Evolutionary conservation across 805 yeast genomes (phyloP), one percentile per base, ranked within the genome.

Genomic region (Yamadazyma insecticola): DNA sequence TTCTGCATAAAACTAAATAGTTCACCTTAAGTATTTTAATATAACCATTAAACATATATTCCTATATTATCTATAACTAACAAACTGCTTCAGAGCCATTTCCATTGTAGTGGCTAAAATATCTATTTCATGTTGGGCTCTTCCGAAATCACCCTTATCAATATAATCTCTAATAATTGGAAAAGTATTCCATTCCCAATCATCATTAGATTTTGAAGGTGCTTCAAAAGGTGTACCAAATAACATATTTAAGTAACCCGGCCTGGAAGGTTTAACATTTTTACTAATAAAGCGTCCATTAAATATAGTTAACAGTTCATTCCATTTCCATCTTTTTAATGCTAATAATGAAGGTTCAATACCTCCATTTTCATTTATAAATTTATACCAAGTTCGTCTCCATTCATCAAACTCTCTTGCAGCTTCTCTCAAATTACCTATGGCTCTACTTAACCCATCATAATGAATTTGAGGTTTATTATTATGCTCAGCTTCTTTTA

Each of bases 261-360:
- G 63, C 21, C 95, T 66, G 5, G 57, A 48, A 4, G 65, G 63
- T 1, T 73, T 44, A 1, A 74, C 74, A 2, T 62, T 50, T 5
- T 62, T 50, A 13, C 24, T 22, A 7, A 80, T 48, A 40, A 84
- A 71, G 13, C 63, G 53, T 40, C 71, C 72, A 40, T 78, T 81
- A 35, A 84, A 63, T 11, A 58, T 52, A 3, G 74, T 54, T 45
- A 86, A 55, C 38, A 76, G 75, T n/a, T 76, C 69, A 54, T 89
- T 89, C 85, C 92, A 83, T 35, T 75, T 76, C 81, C 85, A 75
- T 46, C 97, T 67, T 40, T 74, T 78, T 27, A 79, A 76, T 0
- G 89, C 71, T 23, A 85, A 59, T 34, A 81, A 51, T 2, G 87
- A 74, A 1, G 95, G 88, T 50, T 89, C 95, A 3, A 76, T 47